phyloP scores from a whole-genome alignment of 768 basidiomycete species.

The Brasilioporus rufonigricans region DNA sequence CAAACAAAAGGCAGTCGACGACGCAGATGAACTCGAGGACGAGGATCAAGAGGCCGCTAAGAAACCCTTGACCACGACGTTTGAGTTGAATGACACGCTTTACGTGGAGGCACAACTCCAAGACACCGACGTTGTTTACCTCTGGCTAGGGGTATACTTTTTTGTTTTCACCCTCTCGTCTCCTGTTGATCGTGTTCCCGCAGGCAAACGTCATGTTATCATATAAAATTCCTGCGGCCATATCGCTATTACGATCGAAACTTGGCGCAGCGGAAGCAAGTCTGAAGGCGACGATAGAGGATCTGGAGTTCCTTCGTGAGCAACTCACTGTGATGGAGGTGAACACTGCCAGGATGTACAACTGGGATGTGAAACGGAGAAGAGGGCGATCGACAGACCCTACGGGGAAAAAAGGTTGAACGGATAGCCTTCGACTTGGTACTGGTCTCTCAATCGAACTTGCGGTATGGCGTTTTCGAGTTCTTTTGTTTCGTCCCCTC shows the following conservation, averaged over 20 bases:
- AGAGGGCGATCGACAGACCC: constrained; percentile 48
- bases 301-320: constrained; percentile 89
- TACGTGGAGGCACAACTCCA: constrained; percentile 89
- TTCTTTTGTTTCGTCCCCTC: too few relatives aligned
- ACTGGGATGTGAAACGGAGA: constrained; percentile 90
- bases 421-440: neutral
- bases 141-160: constrained; percentile 90
- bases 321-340: constrained; percentile 96
- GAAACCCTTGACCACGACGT: constrained; percentile 75
- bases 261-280: constrained; percentile 65
- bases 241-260: constrained; percentile 71
- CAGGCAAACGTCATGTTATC: constrained; percentile 98
- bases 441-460: neutral
- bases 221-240: constrained; percentile 80
- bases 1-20: constrained; percentile 41
- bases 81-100: constrained; percentile 94
- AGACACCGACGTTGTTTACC: constrained; percentile 83
- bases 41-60: constrained; percentile 41
- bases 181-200: neutral
- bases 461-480: too few relatives aligned
- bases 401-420: constrained; percentile 14
- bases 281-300: constrained; percentile 71
- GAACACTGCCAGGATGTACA: constrained; percentile 93
- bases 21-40: constrained; percentile 50
- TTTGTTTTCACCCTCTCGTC: neutral